These are phyloP conservation scores for Chalciporus piperatus DNA, from an alignment of 768 basidiomycete genomes.

Conservation along the genomic window DNA sequence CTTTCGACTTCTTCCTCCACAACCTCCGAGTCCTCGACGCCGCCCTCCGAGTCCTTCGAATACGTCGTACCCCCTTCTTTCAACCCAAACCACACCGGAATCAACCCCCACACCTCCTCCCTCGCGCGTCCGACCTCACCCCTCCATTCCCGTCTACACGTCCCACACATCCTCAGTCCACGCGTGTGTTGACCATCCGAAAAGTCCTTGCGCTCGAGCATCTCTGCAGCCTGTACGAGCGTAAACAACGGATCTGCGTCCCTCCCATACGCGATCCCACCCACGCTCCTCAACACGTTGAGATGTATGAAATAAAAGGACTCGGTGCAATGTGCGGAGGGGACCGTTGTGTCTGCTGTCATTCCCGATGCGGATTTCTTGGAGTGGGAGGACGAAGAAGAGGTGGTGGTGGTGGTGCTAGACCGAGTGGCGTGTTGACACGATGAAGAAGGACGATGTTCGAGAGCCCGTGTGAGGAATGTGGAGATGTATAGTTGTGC, in stretches of 20 bases:
- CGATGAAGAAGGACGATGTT: slow-evolving; percentile 45
- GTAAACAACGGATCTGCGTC: slow-evolving; percentile 75
- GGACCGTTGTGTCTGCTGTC: not conserved
- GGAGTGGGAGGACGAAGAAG: not conserved
- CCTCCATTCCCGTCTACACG: slow-evolving; percentile 49
- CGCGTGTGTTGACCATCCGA: slow-evolving; percentile 56
- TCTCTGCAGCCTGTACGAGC: slow-evolving; percentile 63
- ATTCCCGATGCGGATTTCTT: not conserved
- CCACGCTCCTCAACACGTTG: slow-evolving; percentile 66
- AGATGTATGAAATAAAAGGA: slow-evolving; percentile 77
- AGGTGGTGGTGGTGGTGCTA: not conserved
- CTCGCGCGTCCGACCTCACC: slow-evolving; percentile 42
- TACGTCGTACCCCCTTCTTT: slow-evolving; percentile 9
- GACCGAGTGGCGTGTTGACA: slow-evolving; percentile 43
- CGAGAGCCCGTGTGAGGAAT: slow-evolving; percentile 58
- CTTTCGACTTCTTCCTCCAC: not conserved
- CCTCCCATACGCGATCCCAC: slow-evolving; percentile 67
- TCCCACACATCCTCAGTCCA: slow-evolving; percentile 52
- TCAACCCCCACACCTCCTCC: slow-evolving; percentile 57
- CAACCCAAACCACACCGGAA: slow-evolving; percentile 67
- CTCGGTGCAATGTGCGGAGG: slow-evolving; percentile 47
- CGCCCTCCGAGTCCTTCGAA: not conserved
- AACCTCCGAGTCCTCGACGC: not conserved
- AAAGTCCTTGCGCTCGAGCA: slow-evolving; percentile 70
- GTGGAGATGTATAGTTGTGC: slow-evolving; percentile 60